Conservation (phyloP, 164 flowering plant species). For the Liquidambar formosana region DNA sequence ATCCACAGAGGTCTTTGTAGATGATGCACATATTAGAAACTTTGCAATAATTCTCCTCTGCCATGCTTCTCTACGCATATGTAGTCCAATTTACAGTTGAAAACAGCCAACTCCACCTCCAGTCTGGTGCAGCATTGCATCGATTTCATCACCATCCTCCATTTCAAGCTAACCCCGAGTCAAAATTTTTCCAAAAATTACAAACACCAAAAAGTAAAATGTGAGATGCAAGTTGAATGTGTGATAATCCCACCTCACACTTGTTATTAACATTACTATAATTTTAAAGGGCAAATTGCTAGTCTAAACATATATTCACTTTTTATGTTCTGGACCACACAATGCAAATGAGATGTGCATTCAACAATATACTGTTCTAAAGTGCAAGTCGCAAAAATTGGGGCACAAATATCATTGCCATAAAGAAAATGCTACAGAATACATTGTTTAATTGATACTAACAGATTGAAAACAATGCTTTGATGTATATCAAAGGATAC, state of each 20-base stretch:
- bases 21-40: too few species aligned
- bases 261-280: too few species aligned
- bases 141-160: conserved; percentile 48
- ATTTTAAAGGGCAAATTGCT: not conserved
- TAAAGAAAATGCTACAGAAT: not conserved
- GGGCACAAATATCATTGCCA: not conserved
- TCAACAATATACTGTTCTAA: too few species aligned
- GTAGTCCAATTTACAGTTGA: too few species aligned
- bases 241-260: too few species aligned
- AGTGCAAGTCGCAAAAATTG: too few species aligned
- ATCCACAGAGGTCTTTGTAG: too few species aligned
- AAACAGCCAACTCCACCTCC: conserved; percentile 19
- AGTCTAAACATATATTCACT: not conserved
- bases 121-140: conserved; percentile 44
- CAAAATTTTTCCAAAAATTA: not conserved
- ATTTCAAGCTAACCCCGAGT: conserved; percentile 26
- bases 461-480: too few species aligned
- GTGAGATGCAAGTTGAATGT: not conserved
- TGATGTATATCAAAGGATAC: not conserved
- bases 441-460: not conserved
- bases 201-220: not conserved
- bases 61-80: too few species aligned
- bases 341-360: too few species aligned
- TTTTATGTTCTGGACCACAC: too few species aligned
- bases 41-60: too few species aligned